Conservation (phyloP, 805 yeast species). For the Candida quercuum region DNA sequence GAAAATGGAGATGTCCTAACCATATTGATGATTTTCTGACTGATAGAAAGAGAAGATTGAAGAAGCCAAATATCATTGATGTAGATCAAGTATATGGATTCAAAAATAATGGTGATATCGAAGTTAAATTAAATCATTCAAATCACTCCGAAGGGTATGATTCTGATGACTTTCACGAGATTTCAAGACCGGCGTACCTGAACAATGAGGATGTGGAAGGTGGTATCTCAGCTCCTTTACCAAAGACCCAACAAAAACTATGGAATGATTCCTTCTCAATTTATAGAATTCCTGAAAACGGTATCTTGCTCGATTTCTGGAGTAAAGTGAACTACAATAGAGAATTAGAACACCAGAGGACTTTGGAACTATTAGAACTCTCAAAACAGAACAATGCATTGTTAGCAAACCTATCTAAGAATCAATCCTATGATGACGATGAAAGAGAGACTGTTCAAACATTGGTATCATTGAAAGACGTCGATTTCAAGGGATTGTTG, state of each 20-base stretch:
- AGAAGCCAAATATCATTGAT: constrained; percentile 47
- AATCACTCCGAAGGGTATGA: constrained; percentile 25
- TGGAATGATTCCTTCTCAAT: constrained; percentile 38
- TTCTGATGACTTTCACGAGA: constrained; percentile 23
- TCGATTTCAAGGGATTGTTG: constrained; percentile 46
- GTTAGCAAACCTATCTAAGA: constrained; percentile 26
- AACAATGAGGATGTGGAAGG: constrained; percentile 27
- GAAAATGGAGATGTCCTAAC: constrained; percentile 89
- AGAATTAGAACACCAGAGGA: constrained; percentile 26
- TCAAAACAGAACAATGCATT: constrained; percentile 31
- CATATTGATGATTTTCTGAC: constrained; percentile 40
- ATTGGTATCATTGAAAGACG: constrained; percentile 26
- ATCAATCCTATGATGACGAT: constrained; percentile 18
- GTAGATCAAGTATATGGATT: constrained; percentile 48
- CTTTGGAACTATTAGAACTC: constrained; percentile 29
- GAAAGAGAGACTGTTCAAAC: constrained; percentile 31
- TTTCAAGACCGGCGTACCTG: constrained; percentile 32
- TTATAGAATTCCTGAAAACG: constrained; percentile 62
- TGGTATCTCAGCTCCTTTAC: constrained; percentile 31
- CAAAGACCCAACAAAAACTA: constrained; percentile 21
- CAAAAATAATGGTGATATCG: constrained; percentile 52
- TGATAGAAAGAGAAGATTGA: constrained; percentile 40
- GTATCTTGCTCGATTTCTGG: constrained; percentile 64
- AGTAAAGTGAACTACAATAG: constrained; percentile 38
- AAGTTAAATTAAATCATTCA: constrained; percentile 43